Conservation (phyloP, 768 basidiomycete genomes). For the Podaxis pistillaris region DNA sequence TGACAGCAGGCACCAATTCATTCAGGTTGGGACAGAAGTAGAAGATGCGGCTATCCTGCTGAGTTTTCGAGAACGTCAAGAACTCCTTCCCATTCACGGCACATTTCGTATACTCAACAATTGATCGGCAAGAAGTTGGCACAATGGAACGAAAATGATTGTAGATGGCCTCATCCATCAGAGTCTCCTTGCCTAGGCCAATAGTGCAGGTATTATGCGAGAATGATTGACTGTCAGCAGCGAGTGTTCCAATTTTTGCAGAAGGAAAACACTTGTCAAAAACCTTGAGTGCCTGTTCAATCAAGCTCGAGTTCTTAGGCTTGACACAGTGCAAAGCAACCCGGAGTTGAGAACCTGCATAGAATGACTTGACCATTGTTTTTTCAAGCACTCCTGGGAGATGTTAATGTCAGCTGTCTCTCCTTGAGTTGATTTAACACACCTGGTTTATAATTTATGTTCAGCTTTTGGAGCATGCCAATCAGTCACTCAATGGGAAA, state of each 20-base stretch:
- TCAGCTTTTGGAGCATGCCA: conserved; percentile 31
- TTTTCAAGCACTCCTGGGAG: conserved; percentile 9
- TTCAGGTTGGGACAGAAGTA: not conserved
- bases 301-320: not conserved
- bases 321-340: not conserved
- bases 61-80: not conserved
- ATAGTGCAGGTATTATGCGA: not conserved
- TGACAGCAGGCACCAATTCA: not conserved
- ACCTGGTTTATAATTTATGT: conserved; percentile 30
- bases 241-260: not conserved
- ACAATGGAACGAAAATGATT: not conserved
- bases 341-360: not conserved
- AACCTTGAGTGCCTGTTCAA: not conserved
- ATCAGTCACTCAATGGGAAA: conserved; percentile 39
- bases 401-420: not conserved
- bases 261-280: not conserved
- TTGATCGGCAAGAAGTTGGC: not conserved
- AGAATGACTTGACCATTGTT: conserved; percentile 5
- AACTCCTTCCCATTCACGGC: not conserved
- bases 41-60: not conserved
- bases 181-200: not conserved
- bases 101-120: not conserved
- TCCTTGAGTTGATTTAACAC: not conserved
- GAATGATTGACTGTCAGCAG: not conserved
- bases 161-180: not conserved